Percentiles rank a stretch among this genome's conserved stretches.
Conservation (phyloP, 805 yeast species). For the Candida koratica region DNA sequence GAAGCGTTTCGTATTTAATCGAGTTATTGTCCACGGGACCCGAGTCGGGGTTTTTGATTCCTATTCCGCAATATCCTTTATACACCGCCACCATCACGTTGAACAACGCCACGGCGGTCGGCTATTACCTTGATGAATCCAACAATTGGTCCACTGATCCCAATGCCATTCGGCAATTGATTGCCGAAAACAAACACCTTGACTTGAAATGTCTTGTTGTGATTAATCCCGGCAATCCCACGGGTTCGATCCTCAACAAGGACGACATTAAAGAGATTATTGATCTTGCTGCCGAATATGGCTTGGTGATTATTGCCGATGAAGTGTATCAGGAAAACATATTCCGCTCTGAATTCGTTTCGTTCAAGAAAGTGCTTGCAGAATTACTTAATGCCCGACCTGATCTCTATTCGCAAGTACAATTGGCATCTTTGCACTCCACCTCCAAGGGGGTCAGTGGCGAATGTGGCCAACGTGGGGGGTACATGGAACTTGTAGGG, state of each 20-base stretch:
- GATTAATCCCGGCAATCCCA: slow-evolving; percentile 98
- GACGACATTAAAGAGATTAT: slow-evolving; percentile 69
- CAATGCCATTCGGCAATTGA: slow-evolving; percentile 52
- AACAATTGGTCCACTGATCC: slow-evolving; percentile 83
- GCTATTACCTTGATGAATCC: slow-evolving; percentile 80
- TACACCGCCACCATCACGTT: slow-evolving; percentile 93
- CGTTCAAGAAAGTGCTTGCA: slow-evolving; percentile 76
- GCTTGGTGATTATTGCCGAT: slow-evolving; percentile 88
- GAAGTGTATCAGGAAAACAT: slow-evolving; percentile 97
- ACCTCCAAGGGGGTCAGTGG: slow-evolving; percentile 97
- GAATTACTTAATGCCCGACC: slow-evolving; percentile 52
- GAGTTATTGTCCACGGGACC: slow-evolving; percentile 66
- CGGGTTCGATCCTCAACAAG: slow-evolving; percentile 75
- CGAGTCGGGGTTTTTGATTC: slow-evolving; percentile 77
- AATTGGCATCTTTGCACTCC: slow-evolving; percentile 92
- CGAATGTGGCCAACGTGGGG: slow-evolving; percentile 99
- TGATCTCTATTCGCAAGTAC: slow-evolving; percentile 64
- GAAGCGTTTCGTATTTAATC: slow-evolving; percentile 80
- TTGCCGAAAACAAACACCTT: slow-evolving; percentile 53
- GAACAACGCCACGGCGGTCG: slow-evolving; percentile 76
- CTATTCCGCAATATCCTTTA: slow-evolving; percentile 97
- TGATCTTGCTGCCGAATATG: slow-evolving; percentile 76
- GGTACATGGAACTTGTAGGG: slow-evolving; percentile 92
- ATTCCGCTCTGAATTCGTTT: slow-evolving; percentile 74
- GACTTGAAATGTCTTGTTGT: slow-evolving; percentile 78